A percentile compares a stretch with the other conserved stretches of the same genome.
Evolutionary conservation across 1,139 yeast species (phyloP).

Genomic region (Trichomonascaceae sp.): DNA sequence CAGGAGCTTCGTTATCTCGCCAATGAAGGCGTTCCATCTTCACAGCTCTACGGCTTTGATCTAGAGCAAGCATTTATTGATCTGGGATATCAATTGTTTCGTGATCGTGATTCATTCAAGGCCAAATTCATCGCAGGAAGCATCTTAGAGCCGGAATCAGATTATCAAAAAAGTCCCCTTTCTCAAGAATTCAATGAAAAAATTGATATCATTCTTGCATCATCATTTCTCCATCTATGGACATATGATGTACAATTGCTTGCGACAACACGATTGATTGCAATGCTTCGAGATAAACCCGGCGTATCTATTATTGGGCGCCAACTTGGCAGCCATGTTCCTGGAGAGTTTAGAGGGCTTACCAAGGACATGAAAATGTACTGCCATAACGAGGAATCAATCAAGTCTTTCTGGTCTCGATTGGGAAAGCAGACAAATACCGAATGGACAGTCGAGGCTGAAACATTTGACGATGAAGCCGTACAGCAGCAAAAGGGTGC

Average conservation of each 20-base stretch:
- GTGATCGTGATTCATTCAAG: neutral
- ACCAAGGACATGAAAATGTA: neutral
- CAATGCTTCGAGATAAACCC: neutral
- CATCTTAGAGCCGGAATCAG: neutral
- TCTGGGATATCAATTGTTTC: neutral
- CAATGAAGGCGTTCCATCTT: neutral
- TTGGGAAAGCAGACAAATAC: neutral
- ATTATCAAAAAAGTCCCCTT: neutral
- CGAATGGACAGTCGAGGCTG: neutral
- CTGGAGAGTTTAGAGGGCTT: neutral
- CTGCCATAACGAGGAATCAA: neutral
- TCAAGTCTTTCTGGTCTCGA: neutral
- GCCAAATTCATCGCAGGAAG: neutral
- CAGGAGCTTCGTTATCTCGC: neutral
- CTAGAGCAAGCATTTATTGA: neutral
- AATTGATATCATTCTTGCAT: neutral
- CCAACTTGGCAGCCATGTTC: neutral
- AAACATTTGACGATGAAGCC: neutral
- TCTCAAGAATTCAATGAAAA: neutral
- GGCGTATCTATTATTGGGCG: neutral
- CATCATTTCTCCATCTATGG: neutral
- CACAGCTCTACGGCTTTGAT: neutral
- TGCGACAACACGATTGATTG: neutral
- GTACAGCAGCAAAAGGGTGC: neutral
- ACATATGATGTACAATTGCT: neutral